phyloP scores from a whole-genome alignment of 78 protist species.

The Emiliania huxleyi region DNA sequence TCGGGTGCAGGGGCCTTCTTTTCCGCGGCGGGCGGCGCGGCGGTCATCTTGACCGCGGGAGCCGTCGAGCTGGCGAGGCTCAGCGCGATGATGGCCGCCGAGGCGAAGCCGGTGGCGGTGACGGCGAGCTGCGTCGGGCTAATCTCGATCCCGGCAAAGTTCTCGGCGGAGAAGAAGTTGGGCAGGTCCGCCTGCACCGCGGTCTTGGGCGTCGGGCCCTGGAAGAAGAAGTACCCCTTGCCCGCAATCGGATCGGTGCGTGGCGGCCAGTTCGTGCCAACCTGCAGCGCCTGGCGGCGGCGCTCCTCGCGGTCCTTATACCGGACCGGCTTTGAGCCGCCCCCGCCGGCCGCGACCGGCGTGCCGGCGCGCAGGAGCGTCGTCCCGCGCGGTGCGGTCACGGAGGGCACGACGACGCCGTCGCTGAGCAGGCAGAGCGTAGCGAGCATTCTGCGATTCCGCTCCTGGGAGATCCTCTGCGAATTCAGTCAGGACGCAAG shows the following conservation, averaged over 20 bases:
- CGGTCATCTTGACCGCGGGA: background rate
- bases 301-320: background rate
- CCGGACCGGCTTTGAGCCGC: too few species aligned
- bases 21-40: background rate
- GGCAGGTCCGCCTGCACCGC: conserved; percentile 10
- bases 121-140: background rate
- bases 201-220: conserved; percentile 19
- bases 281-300: background rate
- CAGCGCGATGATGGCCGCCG: background rate
- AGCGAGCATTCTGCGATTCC: too few species aligned
- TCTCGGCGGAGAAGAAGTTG: background rate
- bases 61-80: background rate
- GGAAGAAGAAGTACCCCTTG: background rate
- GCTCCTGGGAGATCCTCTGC: too few species aligned
- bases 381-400: too few species aligned
- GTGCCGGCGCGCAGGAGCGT: background rate
- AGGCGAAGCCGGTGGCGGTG: background rate
- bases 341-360: background rate
- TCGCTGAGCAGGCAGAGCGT: too few species aligned
- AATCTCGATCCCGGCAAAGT: background rate
- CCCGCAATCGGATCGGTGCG: background rate
- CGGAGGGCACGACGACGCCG: too few species aligned
- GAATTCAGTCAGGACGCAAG: too few species aligned
- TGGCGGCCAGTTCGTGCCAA: conserved; percentile 13
- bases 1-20: background rate